Evolutionary conservation across 345 rosid genomes (phyloP).

Genomic region (Arabis alpina): DNA sequence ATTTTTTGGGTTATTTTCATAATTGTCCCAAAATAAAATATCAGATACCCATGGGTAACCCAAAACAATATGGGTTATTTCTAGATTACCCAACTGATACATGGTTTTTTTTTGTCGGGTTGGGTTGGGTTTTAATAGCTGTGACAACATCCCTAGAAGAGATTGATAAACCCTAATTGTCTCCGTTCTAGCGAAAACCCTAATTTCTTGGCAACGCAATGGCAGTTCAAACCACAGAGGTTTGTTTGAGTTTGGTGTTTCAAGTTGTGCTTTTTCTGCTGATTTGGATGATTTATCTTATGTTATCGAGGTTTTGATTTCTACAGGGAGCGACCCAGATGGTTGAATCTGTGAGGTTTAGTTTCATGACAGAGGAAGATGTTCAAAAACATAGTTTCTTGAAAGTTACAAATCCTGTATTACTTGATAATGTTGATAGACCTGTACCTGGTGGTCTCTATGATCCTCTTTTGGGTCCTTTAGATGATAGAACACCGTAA

Average conservation of each 20-base stretch:
- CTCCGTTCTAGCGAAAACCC: slow-evolving; percentile 15
- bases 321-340: slow-evolving; percentile 56
- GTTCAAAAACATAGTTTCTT: slow-evolving; percentile 57
- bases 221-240: slow-evolving; percentile 45
- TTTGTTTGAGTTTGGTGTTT: slow-evolving; percentile 21
- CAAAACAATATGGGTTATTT: too few relatives aligned
- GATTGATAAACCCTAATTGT: slow-evolving; percentile 9
- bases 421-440: slow-evolving; percentile 49
- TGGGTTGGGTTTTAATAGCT: too few relatives aligned
- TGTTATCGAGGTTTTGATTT: slow-evolving; percentile 11
- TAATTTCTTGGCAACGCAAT: slow-evolving; percentile 18
- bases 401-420: slow-evolving; percentile 47
- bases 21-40: too few relatives aligned
- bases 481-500: slow-evolving; percentile 50
- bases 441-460: slow-evolving; percentile 66
- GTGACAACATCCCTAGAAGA: too few relatives aligned
- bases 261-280: not conserved
- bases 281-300: slow-evolving; percentile 3
- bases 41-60: too few relatives aligned
- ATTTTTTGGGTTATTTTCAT: too few relatives aligned
- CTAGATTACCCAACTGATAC: too few relatives aligned
- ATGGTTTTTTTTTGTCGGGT: too few relatives aligned
- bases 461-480: slow-evolving; percentile 59
- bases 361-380: slow-evolving; percentile 61
- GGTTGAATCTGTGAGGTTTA: slow-evolving; percentile 51